Evolutionary conservation across 176 grass and related monocot species (phyloP).

Genomic region (Oryza meyeriana): DNA sequence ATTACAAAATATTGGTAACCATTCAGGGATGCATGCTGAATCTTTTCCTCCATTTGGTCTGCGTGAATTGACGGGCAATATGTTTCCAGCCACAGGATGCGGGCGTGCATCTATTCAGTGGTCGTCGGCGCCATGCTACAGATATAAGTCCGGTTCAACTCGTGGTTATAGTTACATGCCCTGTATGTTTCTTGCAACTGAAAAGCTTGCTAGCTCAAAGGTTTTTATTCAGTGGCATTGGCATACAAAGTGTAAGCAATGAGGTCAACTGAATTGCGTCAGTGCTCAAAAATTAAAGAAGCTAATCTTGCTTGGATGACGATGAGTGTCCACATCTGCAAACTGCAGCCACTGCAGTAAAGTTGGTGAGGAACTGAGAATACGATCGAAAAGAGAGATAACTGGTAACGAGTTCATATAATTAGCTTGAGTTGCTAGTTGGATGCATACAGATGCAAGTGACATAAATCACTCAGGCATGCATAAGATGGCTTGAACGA

Average conservation of each 20-base stretch:
- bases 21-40: neutral
- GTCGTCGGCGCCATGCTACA: conserved; percentile 18
- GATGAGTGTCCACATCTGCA: neutral
- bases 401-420: neutral
- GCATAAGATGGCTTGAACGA: neutral
- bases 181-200: neutral
- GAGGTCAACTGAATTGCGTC: conserved; percentile 7
- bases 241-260: neutral
- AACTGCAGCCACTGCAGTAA: neutral
- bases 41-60: neutral
- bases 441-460: too few relatives aligned
- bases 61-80: conserved; percentile 32
- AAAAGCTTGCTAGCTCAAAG: neutral
- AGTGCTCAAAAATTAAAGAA: neutral
- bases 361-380: neutral
- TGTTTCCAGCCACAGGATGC: conserved; percentile 2
- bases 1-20: neutral
- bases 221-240: conserved; percentile 12
- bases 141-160: conserved; percentile 23
- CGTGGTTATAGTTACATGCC: neutral
- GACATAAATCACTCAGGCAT: neutral
- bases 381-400: neutral
- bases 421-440: neutral
- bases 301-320: neutral
- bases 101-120: conserved; percentile 24